These are phyloP conservation scores for Arthrocladium fulminans DNA, from an alignment of 2,329 filamentous ascomycete species.

Conservation along the genomic window DNA sequence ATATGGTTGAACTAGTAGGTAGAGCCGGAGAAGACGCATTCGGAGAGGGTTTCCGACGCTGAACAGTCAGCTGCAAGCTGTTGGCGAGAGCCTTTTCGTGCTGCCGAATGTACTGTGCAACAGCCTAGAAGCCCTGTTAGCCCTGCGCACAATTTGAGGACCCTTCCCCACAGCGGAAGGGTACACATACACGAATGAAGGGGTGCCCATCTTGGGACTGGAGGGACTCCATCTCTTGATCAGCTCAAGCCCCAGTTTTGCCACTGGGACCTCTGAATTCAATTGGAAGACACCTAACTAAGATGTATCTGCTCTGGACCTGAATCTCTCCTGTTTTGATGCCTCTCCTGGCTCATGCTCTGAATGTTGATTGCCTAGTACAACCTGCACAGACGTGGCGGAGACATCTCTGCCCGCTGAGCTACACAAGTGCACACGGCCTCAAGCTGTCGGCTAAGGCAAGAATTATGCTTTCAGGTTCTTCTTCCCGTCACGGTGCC, in stretches of 20 bases:
- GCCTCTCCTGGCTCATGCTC: not conserved
- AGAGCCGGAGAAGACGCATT: constrained; percentile 56
- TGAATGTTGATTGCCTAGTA: constrained; percentile 1
- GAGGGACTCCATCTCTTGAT: constrained; percentile 37
- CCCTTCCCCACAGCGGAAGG: not conserved
- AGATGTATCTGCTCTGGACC: not conserved
- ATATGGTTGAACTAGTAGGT: constrained; percentile 49
- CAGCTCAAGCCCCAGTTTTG: not conserved
- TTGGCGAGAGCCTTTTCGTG: constrained; percentile 97
- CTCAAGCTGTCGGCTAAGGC: not conserved
- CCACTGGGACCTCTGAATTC: not conserved
- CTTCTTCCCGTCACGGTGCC: too few relatives aligned
- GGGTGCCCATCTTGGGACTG: constrained; percentile 43
- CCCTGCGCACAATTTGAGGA: too few relatives aligned
- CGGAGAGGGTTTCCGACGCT: constrained; percentile 51
- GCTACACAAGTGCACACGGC: not conserved
- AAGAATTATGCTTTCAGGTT: too few relatives aligned
- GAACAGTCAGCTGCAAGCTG: constrained; percentile 67
- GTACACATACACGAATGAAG: constrained; percentile 37
- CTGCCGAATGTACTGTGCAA: constrained; percentile 90
- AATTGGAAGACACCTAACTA: not conserved
- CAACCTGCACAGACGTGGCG: not conserved
- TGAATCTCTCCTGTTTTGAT: not conserved
- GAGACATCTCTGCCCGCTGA: constrained; percentile 2
- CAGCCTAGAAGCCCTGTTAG: constrained; percentile 52